These are phyloP conservation scores for Acephala macrosclerotiorum DNA, from an alignment of 2,329 filamentous ascomycete genomes.

Conservation along the genomic window DNA sequence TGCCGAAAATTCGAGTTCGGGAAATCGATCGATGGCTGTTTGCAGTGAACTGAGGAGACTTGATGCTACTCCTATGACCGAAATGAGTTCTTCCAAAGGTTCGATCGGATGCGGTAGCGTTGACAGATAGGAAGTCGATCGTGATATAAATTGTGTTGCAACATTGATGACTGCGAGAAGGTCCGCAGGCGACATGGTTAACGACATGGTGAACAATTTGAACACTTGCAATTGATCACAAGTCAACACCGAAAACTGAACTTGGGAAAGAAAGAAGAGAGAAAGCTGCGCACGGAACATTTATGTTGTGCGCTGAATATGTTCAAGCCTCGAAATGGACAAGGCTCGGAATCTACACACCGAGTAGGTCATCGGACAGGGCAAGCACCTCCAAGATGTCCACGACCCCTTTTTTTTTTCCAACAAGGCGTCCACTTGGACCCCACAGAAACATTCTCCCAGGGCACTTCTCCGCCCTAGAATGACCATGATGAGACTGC, in stretches of 20 bases:
- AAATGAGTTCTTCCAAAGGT: slow-evolving; percentile 27
- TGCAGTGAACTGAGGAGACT: slow-evolving; percentile 24
- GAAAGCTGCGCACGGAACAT: background rate
- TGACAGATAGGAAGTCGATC: slow-evolving; percentile 27
- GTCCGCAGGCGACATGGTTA: background rate
- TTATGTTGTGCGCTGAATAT: too few species aligned
- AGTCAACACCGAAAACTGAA: background rate
- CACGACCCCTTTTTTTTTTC: too few species aligned
- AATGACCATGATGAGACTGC: too few species aligned
- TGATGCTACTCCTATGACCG: slow-evolving; percentile 22
- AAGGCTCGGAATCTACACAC: too few species aligned
- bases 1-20: slow-evolving; percentile 7
- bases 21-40: slow-evolving; percentile 15
- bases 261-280: background rate
- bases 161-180: slow-evolving; percentile 12
- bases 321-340: too few species aligned
- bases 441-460: too few species aligned
- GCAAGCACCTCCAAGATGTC: too few species aligned
- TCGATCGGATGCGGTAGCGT: slow-evolving; percentile 33
- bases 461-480: too few species aligned
- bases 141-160: background rate
- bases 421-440: too few species aligned
- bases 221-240: background rate
- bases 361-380: too few species aligned
- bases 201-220: background rate